phyloP scores from a whole-genome alignment of 371 early-diverging fungal genomes.

The Mortierella sp. region DNA sequence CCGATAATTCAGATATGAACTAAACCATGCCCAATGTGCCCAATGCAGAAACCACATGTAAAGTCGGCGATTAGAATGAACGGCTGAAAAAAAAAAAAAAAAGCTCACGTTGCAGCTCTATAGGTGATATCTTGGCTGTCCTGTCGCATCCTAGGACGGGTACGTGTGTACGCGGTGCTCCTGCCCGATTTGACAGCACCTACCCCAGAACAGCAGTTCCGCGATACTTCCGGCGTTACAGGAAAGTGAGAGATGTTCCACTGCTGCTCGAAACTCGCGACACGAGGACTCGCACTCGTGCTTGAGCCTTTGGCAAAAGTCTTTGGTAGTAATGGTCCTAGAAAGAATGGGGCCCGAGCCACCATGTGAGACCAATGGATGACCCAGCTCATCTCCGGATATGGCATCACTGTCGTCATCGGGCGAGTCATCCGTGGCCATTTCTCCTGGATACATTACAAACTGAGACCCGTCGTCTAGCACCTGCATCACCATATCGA shows the following conservation, averaged over 20 bases:
- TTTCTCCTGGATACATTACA: not conserved
- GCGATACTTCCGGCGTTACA: constrained; percentile 35
- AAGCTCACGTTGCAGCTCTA: no score
- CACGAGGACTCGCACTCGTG: constrained; percentile 48
- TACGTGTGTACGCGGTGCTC: constrained; percentile 13
- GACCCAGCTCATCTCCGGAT: no score
- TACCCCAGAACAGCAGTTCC: constrained; percentile 44
- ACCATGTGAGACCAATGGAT: not conserved
- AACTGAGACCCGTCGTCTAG: not conserved
- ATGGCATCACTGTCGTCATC: no score
- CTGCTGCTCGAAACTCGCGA: constrained; percentile 17
- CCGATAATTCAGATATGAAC: no score
- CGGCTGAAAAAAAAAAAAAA: no score
- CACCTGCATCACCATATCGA: not conserved
- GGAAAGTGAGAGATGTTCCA: constrained; percentile 22
- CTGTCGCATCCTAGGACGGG: not conserved
- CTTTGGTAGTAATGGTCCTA: constrained; percentile 16
- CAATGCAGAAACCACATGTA: no score
- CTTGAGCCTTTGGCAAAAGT: constrained; percentile 43
- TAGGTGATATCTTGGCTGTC: no score
- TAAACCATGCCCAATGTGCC: no score
- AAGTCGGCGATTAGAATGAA: no score
- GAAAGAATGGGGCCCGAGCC: not conserved
- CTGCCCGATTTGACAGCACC: constrained; percentile 42
- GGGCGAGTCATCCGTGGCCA: no score